phyloP scores from a whole-genome alignment of 306 rosid species.

The Begonia fuchsioides region DNA sequence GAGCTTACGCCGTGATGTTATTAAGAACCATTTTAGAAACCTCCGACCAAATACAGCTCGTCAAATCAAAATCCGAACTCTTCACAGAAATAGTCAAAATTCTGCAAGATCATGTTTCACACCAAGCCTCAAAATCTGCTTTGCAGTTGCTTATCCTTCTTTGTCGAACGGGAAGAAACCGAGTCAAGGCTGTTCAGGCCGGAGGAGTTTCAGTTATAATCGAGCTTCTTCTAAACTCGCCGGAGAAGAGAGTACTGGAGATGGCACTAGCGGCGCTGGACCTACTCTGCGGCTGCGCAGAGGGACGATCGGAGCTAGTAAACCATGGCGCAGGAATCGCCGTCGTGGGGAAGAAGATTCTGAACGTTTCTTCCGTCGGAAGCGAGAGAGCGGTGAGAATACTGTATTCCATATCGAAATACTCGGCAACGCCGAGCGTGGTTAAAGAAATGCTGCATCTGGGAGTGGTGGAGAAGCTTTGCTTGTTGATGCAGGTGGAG shows the following conservation, averaged over 20 bases:
- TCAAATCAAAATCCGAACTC: constrained; percentile 13
- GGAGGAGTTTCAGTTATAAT: constrained; percentile 27
- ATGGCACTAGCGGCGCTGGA: constrained; percentile 36
- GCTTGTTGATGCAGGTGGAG: constrained; percentile 59
- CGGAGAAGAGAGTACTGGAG: constrained; percentile 31
- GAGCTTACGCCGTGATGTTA: constrained; percentile 39
- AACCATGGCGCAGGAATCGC: constrained; percentile 55
- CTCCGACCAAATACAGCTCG: constrained; percentile 37
- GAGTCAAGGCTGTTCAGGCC: constrained; percentile 50
- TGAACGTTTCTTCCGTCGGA: constrained; percentile 44
- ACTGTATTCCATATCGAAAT: constrained; percentile 38
- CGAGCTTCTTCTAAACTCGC: constrained; percentile 29
- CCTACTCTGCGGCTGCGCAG: constrained; percentile 61
- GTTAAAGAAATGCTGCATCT: constrained; percentile 59
- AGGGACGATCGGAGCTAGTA: constrained; percentile 61
- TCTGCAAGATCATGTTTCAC: constrained; percentile 35
- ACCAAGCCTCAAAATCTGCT: constrained; percentile 42
- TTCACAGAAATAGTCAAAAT: constrained; percentile 25
- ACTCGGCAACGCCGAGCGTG: constrained; percentile 34
- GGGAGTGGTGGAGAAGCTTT: constrained; percentile 60
- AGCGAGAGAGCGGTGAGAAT: constrained; percentile 57
- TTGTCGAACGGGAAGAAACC: constrained; percentile 66
- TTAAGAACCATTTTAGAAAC: constrained; percentile 32
- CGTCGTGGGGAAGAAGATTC: constrained; percentile 48
- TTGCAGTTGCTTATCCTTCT: constrained; percentile 44